Conservation (phyloP, 2,329 filamentous ascomycete species). For the Ceratocystis colombiana region DNA sequence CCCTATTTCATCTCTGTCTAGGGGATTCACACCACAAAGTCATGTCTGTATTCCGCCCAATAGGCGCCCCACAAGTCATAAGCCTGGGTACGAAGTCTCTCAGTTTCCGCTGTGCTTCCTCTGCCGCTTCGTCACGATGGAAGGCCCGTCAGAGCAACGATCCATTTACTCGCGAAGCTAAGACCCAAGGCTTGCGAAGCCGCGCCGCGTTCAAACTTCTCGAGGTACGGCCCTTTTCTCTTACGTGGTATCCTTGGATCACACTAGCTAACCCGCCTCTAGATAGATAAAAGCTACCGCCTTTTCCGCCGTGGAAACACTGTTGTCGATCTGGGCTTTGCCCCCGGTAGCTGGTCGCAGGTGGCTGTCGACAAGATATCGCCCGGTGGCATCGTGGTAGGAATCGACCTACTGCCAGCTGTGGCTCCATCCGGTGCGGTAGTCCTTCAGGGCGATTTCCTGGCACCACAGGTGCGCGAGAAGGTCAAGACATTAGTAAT, state of each 20-base stretch:
- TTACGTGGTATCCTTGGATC: background rate
- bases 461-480: slow-evolving; percentile 61
- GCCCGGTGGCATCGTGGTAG: slow-evolving; percentile 69
- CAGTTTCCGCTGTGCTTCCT: slow-evolving; percentile 22
- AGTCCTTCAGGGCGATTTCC: slow-evolving; percentile 88
- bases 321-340: slow-evolving; percentile 81
- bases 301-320: slow-evolving; percentile 74
- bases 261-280: background rate
- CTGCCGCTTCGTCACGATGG: slow-evolving; percentile 49
- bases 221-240: slow-evolving; percentile 48
- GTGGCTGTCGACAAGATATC: slow-evolving; percentile 71
- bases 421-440: slow-evolving; percentile 86
- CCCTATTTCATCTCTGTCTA: background rate
- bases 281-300: slow-evolving; percentile 74
- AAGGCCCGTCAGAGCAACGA: slow-evolving; percentile 68
- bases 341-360: slow-evolving; percentile 63
- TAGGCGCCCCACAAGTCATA: background rate
- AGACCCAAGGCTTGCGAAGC: slow-evolving; percentile 71
- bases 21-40: background rate
- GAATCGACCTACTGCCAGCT: slow-evolving; percentile 88
- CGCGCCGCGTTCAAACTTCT: slow-evolving; percentile 88
- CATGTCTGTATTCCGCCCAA: slow-evolving; percentile 1
- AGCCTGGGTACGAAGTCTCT: background rate
- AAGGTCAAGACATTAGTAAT: slow-evolving; percentile 68
- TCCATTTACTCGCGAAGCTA: slow-evolving; percentile 61